These are phyloP conservation scores for Anisodus tanguticus DNA, from an alignment of 257 asterid species.

Conservation along the genomic window DNA sequence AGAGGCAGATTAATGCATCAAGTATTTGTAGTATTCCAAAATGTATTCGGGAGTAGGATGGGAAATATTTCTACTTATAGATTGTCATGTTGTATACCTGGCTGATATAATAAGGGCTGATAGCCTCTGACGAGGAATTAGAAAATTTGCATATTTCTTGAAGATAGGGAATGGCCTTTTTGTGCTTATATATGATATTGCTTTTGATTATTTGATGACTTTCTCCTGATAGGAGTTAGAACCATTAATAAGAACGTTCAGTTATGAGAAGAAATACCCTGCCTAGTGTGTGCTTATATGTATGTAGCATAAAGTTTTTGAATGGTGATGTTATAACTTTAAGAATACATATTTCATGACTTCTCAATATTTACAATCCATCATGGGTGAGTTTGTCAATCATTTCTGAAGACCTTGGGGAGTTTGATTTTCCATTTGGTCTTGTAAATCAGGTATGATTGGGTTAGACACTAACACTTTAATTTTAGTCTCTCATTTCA, in stretches of 20 bases:
- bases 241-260: not conserved
- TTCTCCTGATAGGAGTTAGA: not conserved
- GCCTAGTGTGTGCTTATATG: not conserved
- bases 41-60: not conserved
- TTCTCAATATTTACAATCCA: not conserved
- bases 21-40: not conserved
- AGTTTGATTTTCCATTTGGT: slow-evolving; percentile 11
- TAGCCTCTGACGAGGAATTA: not conserved
- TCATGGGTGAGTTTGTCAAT: slow-evolving; percentile 4
- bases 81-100: slow-evolving; percentile 1
- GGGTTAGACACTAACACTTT: slow-evolving; percentile 1
- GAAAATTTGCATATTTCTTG: not conserved
- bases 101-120: not conserved
- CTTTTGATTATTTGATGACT: not conserved
- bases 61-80: not conserved
- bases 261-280: not conserved
- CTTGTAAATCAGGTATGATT: not conserved
- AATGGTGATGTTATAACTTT: not conserved
- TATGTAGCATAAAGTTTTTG: not conserved
- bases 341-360: not conserved
- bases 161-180: not conserved
- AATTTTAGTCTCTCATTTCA: not conserved
- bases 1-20: slow-evolving; percentile 8
- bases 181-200: not conserved
- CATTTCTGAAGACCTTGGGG: slow-evolving; percentile 9